Base-by-base conservation (phyloP, 2,329 filamentous ascomycete species). In the Pseudophaeomoniella oleicola region DNA sequence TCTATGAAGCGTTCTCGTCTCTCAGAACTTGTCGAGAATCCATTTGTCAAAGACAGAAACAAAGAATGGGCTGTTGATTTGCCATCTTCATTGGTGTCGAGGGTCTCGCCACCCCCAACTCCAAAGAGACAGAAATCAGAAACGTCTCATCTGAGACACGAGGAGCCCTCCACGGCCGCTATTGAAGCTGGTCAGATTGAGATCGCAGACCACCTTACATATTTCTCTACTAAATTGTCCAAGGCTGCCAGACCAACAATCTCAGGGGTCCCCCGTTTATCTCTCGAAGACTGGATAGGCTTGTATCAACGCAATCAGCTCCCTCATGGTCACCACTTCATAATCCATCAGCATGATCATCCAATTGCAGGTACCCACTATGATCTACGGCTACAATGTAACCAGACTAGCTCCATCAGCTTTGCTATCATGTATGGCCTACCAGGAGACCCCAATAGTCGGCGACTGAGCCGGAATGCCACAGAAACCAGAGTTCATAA, bases 281-380 rank as follows among this genome's bases (percentile, higher is more conserved):
- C 53, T 1, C 59, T 69, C 15, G 19, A 51, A 2, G 52, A 57
- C 1, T 72, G 66, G 52, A 40, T 50, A 16, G 47, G 56, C 3
- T 50, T 72, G 2, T 73, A 72, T 46, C 46, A 48, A n/a, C 52
- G 58, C 9, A 71, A 69, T 43, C 51, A 60, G 35, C 55, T 64
- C 39, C 38, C 50, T 0, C 41, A 62, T 31, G 69, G 69, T 5
- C 53, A 55, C 15, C 73, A 78, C 51, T 83, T 82, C 48, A 71
- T 83, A 36, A 66, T 83, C 27, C 77, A 83, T 51, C 78, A 84
- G 49, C 78, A 84, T 50, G 77, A 81, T 48, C 78, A 83, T 50
- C 79, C 78, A 2, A 53, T 80, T 31, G 75, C 78, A 6, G 77
- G 78, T 16, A 66, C 67, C 1, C 74, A 79, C 50, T 81, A 83